phyloP scores from a whole-genome alignment of 345 rosid species.

The Sonneratia alba region DNA sequence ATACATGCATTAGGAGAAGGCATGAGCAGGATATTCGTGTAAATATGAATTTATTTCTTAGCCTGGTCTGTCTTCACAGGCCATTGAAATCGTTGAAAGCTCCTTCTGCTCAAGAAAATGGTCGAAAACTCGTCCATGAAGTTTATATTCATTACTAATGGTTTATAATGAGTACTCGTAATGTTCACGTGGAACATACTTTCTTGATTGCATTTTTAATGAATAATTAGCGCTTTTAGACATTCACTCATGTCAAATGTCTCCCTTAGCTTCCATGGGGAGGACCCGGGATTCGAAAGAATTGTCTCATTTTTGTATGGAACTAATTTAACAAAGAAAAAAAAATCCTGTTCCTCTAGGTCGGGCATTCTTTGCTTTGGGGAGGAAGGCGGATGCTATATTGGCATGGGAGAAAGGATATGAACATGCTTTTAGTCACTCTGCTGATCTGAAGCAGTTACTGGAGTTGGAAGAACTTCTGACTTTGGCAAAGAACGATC shows the following conservation, averaged over 20 bases:
- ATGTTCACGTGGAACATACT: neutral
- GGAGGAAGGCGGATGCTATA: constrained; percentile 70
- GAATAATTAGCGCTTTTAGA: neutral
- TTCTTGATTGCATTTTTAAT: neutral
- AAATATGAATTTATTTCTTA: neutral
- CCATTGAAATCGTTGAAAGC: neutral
- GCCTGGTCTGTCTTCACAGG: neutral
- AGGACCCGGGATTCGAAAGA: too few species aligned
- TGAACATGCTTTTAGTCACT: constrained; percentile 45
- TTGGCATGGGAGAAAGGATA: constrained; percentile 74
- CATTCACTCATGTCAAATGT: too few species aligned
- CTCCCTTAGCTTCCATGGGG: too few species aligned
- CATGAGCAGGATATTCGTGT: neutral
- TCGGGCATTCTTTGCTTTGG: constrained; percentile 63
- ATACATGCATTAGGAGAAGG: neutral
- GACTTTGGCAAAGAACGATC: constrained; percentile 39
- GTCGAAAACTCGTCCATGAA: neutral
- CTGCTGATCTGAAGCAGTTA: constrained; percentile 82
- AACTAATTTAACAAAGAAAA: constrained; percentile 12
- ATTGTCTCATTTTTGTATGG: constrained; percentile 1
- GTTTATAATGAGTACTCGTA: neutral
- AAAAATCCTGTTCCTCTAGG: constrained; percentile 33
- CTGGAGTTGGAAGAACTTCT: constrained; percentile 83
- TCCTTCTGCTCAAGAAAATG: neutral
- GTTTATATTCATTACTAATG: neutral